A percentile compares a stretch with the other conserved stretches of the same genome.
Evolutionary conservation across 345 rosid species (phyloP).

Genomic region (Dipteronia sinensis): DNA sequence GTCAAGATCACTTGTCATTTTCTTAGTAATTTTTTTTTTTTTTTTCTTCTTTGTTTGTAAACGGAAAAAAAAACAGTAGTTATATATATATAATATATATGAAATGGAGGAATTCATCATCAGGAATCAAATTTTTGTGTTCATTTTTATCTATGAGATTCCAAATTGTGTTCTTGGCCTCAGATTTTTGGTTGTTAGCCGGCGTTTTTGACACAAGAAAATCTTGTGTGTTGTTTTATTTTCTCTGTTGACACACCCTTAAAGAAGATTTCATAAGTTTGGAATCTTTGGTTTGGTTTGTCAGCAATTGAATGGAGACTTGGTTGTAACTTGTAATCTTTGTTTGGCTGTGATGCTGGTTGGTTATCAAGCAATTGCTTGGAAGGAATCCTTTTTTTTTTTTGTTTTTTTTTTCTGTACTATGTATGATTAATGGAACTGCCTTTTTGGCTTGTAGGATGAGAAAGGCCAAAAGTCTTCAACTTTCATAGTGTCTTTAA

Average conservation of each 20-base stretch:
- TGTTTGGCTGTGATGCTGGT: constrained; percentile 9
- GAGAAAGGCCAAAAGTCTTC: not conserved
- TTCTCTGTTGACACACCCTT: not conserved
- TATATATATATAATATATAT: constrained; percentile 25
- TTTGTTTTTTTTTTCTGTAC: not conserved
- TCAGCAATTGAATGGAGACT: not conserved
- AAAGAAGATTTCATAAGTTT: not conserved
- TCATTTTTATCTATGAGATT: constrained; percentile 10
- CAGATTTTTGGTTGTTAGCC: not conserved
- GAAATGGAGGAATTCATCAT: constrained; percentile 22
- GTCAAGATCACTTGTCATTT: not conserved
- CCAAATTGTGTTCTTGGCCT: constrained; percentile 17
- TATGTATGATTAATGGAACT: too few relatives aligned
- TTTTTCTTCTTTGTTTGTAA: constrained; percentile 25
- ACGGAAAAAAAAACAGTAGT: constrained; percentile 20
- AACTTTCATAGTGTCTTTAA: too few relatives aligned
- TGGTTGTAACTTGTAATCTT: not conserved
- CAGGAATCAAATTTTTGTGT: not conserved
- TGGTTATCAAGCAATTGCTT: not conserved
- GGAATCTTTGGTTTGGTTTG: not conserved
- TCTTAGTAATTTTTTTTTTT: not conserved
- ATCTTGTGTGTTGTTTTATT: too few relatives aligned
- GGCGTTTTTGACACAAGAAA: not conserved
- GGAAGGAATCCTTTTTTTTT: too few relatives aligned
- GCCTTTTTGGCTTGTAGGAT: not conserved